Percentiles rank a stretch among this genome's conserved stretches.
phyloP scores from a whole-genome alignment of 2,329 filamentous ascomycete species.

The Penicillium sp. region DNA sequence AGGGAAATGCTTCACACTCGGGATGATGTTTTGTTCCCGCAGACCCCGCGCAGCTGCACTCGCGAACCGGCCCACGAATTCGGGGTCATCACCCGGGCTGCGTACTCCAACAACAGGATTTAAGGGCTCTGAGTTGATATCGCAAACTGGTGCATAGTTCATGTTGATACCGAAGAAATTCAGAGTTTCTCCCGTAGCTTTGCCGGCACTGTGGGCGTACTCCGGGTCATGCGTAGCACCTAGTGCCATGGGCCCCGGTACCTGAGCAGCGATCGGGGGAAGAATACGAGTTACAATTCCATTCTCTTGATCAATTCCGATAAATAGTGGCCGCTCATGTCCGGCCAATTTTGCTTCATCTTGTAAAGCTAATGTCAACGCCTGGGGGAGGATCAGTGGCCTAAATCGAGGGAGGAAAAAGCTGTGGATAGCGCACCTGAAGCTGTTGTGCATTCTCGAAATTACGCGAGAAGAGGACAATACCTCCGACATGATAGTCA shows the following conservation, averaged over 20 bases:
- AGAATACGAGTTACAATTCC: conserved; percentile 46
- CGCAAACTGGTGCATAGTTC: conserved; percentile 48
- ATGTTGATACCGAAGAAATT: conserved; percentile 46
- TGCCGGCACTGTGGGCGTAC: conserved; percentile 38
- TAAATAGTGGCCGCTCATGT: conserved; percentile 43
- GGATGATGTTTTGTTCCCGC: conserved; percentile 40
- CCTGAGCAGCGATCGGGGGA: conserved; percentile 40
- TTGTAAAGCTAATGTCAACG: conserved; percentile 39
- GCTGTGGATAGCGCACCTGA: conserved; percentile 21
- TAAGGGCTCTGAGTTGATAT: conserved; percentile 47
- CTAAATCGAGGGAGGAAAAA: not conserved
- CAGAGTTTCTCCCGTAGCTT: conserved; percentile 42
- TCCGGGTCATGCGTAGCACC: conserved; percentile 41
- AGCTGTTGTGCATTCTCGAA: conserved; percentile 41
- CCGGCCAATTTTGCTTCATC: conserved; percentile 40
- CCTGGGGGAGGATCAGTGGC: conserved; percentile 17
- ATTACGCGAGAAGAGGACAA: conserved; percentile 47
- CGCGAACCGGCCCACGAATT: conserved; percentile 44
- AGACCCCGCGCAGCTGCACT: conserved; percentile 41
- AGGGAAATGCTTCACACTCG: conserved; percentile 49
- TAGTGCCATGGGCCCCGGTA: conserved; percentile 48
- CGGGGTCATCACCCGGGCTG: conserved; percentile 45
- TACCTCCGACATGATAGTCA: conserved; percentile 42
- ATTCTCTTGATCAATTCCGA: conserved; percentile 50
- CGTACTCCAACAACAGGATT: conserved; percentile 48